Conservation (phyloP, 208 protist genomes). For the Acanthamoeba culbertsoni region DNA sequence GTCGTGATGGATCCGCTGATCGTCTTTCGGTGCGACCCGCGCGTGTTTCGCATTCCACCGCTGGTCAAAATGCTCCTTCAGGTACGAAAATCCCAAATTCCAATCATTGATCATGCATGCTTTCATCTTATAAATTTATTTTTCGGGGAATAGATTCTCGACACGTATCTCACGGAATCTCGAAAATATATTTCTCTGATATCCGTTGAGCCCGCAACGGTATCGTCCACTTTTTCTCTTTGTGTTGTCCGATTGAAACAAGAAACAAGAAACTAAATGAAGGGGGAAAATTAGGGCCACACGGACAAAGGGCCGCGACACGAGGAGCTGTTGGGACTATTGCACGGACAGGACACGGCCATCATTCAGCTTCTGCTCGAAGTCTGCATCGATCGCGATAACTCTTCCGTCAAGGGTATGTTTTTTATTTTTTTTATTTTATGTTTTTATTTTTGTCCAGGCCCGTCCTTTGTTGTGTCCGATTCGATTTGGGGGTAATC, state of each 20-base stretch:
- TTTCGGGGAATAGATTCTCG: constrained; percentile 24
- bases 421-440: background rate
- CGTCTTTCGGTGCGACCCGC: constrained; percentile 57
- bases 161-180: constrained; percentile 61
- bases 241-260: background rate
- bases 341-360: constrained; percentile 63
- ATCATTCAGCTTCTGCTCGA: constrained; percentile 71
- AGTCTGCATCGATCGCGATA: constrained; percentile 46
- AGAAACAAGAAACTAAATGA: background rate
- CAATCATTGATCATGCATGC: no score
- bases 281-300: background rate
- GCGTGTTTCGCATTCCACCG: constrained; percentile 62
- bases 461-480: background rate
- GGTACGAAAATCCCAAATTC: no score
- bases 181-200: constrained; percentile 68
- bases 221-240: background rate
- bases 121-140: no score
- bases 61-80: constrained; percentile 66
- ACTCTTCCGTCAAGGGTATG: background rate
- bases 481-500: background rate
- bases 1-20: constrained; percentile 65
- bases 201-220: background rate
- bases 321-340: constrained; percentile 68
- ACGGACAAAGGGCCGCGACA: background rate
- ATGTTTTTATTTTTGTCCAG: background rate